Evolutionary conservation across 345 rosid species (phyloP).

Genomic region (Isatis tinctoria): DNA sequence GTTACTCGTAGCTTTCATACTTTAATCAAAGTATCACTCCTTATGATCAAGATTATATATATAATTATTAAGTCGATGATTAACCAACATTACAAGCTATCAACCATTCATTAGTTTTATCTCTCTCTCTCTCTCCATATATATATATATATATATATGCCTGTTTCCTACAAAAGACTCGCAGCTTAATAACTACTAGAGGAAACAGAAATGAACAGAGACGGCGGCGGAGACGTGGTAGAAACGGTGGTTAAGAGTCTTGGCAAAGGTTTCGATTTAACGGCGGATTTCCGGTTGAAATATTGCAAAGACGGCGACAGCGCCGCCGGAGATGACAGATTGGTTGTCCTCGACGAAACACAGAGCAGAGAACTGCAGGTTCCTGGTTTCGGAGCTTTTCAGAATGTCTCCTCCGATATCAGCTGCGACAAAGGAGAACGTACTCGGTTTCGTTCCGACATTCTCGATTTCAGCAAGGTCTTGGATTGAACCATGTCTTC

Average conservation of each 20-base stretch:
- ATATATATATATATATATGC: not conserved
- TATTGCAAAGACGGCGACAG: conserved; percentile 63
- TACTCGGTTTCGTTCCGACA: conserved; percentile 67
- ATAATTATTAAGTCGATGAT: conserved; percentile 8
- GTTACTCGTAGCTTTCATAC: conserved; percentile 24
- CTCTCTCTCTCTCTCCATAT: not conserved
- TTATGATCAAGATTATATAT: not conserved
- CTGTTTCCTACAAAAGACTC: not conserved
- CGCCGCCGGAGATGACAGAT: conserved; percentile 43
- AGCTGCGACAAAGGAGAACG: conserved; percentile 91
- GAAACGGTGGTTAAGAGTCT: conserved; percentile 62
- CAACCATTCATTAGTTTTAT: not conserved
- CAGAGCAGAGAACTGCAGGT: conserved; percentile 45
- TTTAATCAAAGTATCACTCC: conserved; percentile 6
- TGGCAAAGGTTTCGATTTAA: conserved; percentile 85
- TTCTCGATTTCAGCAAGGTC: conserved; percentile 80
- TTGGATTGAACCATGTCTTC: not conserved
- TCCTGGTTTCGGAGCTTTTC: conserved; percentile 61
- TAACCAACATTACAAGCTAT: conserved; percentile 16
- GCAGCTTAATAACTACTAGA: not conserved
- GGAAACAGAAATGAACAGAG: conserved; percentile 22
- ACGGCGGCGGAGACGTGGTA: conserved; percentile 35
- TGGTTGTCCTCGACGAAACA: conserved; percentile 54
- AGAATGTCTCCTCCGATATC: conserved; percentile 60
- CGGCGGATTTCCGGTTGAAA: conserved; percentile 70